These are phyloP conservation scores for Hymenoscyphus linearis DNA, from an alignment of 2,329 filamentous ascomycete genomes.

Conservation along the genomic window DNA sequence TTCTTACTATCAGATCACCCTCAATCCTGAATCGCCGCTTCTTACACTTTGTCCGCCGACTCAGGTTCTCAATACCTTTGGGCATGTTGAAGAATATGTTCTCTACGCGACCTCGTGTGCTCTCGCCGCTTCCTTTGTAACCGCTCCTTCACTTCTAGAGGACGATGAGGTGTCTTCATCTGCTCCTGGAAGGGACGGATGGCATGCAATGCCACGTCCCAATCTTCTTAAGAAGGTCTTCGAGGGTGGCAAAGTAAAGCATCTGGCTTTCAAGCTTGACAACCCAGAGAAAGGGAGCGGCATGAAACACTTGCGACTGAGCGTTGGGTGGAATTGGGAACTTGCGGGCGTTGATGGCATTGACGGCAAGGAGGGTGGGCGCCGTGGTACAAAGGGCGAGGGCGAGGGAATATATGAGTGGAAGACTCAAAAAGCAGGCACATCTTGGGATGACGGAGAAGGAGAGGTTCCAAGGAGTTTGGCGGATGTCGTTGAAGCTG, in stretches of 20 bases:
- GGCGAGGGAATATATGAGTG: conserved; percentile 26
- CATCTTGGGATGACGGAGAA: conserved; percentile 12
- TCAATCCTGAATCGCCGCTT: conserved; percentile 18
- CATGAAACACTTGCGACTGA: not conserved
- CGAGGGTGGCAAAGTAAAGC: conserved; percentile 12
- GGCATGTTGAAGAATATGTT: conserved; percentile 23
- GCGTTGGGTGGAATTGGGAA: conserved; percentile 15
- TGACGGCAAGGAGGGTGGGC: not conserved
- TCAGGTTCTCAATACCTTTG: conserved; percentile 9
- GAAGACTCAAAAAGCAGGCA: conserved; percentile 8
- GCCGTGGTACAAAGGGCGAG: conserved; percentile 6
- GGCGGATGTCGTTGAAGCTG: conserved; percentile 20
- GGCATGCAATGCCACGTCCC: conserved; percentile 16
- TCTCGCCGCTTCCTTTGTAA: conserved; percentile 15
- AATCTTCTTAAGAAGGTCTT: conserved; percentile 16
- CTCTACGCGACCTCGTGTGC: conserved; percentile 24
- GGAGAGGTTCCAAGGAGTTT: conserved; percentile 21
- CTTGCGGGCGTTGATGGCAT: conserved; percentile 7
- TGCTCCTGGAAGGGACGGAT: conserved; percentile 6
- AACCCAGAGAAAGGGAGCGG: not conserved
- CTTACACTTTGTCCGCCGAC: conserved; percentile 17
- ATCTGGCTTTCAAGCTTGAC: conserved; percentile 13
- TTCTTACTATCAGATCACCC: conserved; percentile 12
- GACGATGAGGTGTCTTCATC: not conserved
- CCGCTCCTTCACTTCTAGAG: not conserved